These are phyloP conservation scores for Trichosporon faecale DNA, from an alignment of 1,284 basidiomycete species.

Conservation along the genomic window DNA sequence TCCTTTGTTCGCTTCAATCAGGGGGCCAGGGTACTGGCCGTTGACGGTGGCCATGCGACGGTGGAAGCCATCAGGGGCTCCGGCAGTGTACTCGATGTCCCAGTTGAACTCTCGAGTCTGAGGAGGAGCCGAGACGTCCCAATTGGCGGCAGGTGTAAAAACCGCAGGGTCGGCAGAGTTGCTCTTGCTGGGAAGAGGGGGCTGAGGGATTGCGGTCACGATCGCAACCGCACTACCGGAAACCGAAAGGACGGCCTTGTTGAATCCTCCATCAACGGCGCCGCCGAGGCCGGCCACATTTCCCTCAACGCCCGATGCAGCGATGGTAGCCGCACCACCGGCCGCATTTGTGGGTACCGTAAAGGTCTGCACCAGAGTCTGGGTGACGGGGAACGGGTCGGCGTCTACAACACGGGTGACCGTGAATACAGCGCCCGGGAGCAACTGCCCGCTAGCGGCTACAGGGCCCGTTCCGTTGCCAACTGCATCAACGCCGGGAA, in stretches of 20 bases:
- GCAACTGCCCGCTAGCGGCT: not conserved
- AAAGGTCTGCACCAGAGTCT: not conserved
- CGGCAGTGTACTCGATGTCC: not conserved
- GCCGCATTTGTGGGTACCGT: not conserved
- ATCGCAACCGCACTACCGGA: not conserved
- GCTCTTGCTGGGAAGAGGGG: conserved; percentile 11
- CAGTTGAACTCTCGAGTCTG: not conserved
- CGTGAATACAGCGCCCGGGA: not conserved
- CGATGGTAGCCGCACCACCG: not conserved
- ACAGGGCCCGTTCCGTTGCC: not conserved
- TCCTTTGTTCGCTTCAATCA: conserved; percentile 36
- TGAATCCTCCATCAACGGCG: not conserved
- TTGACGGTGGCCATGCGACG: conserved; percentile 10
- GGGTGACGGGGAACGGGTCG: not conserved
- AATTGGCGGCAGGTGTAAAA: conserved; percentile 9
- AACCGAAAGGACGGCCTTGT: not conserved
- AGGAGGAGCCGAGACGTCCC: not conserved
- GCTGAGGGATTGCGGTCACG: conserved; percentile 11
- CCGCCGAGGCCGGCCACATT: not conserved
- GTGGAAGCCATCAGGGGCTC: conserved; percentile 5
- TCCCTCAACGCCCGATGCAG: not conserved
- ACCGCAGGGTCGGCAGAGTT: not conserved
- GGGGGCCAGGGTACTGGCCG: conserved; percentile 24
- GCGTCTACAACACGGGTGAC: not conserved
- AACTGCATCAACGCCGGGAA: not conserved